These are phyloP conservation scores for Trametes gibbosa DNA, from an alignment of 768 basidiomycete species.

Conservation along the genomic window DNA sequence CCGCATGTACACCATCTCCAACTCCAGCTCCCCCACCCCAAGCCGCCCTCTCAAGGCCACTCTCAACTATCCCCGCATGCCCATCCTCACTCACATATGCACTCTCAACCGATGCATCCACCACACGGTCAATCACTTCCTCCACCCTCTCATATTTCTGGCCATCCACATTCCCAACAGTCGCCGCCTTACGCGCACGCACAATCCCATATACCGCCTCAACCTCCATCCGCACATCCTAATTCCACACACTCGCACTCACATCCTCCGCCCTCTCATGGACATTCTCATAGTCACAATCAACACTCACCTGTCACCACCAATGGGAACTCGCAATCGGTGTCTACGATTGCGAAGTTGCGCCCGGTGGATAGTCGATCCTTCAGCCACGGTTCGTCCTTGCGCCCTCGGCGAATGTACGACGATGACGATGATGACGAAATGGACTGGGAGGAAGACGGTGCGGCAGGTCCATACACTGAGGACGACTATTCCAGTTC, in stretches of 20 bases:
- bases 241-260: constrained; percentile 3
- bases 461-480: constrained; percentile 18
- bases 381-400: constrained; percentile 26
- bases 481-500: constrained; percentile 62
- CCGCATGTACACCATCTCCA: neutral
- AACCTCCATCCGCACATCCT: neutral
- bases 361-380: constrained; percentile 30
- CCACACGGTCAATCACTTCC: neutral
- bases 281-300: neutral
- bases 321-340: neutral
- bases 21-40: neutral
- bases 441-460: constrained; percentile 34
- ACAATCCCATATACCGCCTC: constrained; percentile 3
- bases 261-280: neutral
- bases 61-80: neutral
- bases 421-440: constrained; percentile 39
- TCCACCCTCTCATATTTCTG: neutral
- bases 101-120: neutral
- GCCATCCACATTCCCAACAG: constrained; percentile 1
- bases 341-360: constrained; percentile 19
- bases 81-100: neutral
- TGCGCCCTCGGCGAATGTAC: constrained; percentile 27
- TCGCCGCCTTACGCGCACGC: neutral
- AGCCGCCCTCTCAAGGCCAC: neutral
- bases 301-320: neutral